phyloP scores from a whole-genome alignment of 495 filamentous ascomycete genomes.

The Glarea lozoyensis region DNA sequence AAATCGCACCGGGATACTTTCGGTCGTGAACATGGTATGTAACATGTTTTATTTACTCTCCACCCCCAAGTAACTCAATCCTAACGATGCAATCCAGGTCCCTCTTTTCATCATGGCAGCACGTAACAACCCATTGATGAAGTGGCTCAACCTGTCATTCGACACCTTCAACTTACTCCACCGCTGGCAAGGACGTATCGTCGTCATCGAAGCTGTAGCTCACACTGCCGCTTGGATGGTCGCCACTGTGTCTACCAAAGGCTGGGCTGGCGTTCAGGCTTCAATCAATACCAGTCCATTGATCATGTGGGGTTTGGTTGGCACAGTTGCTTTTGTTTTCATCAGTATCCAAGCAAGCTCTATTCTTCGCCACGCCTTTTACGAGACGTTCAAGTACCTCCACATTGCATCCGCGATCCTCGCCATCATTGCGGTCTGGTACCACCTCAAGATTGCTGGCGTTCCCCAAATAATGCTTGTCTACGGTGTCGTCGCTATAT shows the following conservation, averaged over 20 bases:
- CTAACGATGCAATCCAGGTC: constrained; percentile 30
- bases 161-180: constrained; percentile 76
- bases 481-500: constrained; percentile 50
- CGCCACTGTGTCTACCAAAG: constrained; percentile 21
- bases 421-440: constrained; percentile 57
- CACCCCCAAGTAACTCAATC: constrained; percentile 31
- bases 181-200: constrained; percentile 70
- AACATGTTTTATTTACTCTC: constrained; percentile 47
- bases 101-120: constrained; percentile 48
- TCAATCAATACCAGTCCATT: constrained; percentile 27
- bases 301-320: constrained; percentile 43
- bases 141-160: constrained; percentile 56
- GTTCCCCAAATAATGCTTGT: constrained; percentile 56
- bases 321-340: constrained; percentile 49
- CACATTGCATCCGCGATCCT: constrained; percentile 63
- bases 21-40: constrained; percentile 68
- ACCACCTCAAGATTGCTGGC: constrained; percentile 54
- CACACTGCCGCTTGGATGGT: constrained; percentile 46
- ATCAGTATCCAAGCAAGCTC: constrained; percentile 67
- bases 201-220: constrained; percentile 52
- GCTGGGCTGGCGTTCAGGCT: constrained; percentile 36
- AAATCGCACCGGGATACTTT: constrained; percentile 75
- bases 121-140: constrained; percentile 51
- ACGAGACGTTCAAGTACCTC: constrained; percentile 74
- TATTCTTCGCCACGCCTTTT: constrained; percentile 76